phyloP scores from a whole-genome alignment of 805 yeast genomes.

The Saccharomycopsis malanga region DNA sequence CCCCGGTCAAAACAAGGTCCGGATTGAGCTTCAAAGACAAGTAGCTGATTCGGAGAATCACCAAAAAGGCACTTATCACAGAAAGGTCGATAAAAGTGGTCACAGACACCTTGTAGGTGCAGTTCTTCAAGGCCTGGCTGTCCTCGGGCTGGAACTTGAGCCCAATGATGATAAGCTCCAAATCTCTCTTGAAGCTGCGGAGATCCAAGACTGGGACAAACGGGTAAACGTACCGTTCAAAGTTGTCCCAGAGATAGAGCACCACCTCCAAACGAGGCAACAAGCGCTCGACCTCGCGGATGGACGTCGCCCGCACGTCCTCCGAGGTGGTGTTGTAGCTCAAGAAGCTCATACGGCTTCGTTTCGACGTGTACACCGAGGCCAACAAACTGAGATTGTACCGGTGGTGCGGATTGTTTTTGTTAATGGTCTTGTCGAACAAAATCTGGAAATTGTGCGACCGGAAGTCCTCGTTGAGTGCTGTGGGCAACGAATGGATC shows the following conservation, averaged over 20 bases:
- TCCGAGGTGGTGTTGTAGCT: neutral
- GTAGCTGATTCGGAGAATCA: conserved; percentile 14
- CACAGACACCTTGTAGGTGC: conserved; percentile 1
- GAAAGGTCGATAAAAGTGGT: conserved; percentile 11
- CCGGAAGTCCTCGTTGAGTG: neutral
- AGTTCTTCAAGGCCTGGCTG: neutral
- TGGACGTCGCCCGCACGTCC: neutral
- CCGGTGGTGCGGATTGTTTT: neutral
- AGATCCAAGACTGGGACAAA: conserved; percentile 16
- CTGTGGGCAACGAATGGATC: conserved; percentile 4
- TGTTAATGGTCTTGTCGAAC: conserved; percentile 2
- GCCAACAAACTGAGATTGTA: neutral
- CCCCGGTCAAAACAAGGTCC: neutral
- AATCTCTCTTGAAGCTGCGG: conserved; percentile 5
- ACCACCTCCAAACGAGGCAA: conserved; percentile 10
- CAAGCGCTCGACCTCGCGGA: conserved; percentile 9
- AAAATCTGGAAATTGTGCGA: neutral
- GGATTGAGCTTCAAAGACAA: conserved; percentile 14
- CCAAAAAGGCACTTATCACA: conserved; percentile 9
- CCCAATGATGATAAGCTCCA: conserved; percentile 13
- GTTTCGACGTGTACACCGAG: conserved; percentile 1
- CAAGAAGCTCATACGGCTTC: neutral
- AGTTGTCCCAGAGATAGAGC: conserved; percentile 8
- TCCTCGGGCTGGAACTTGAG: conserved; percentile 4
- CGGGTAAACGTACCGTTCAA: conserved; percentile 17